Conservation (phyloP, 495 filamentous ascomycete genomes). For the Hypoxylon intermedium region DNA sequence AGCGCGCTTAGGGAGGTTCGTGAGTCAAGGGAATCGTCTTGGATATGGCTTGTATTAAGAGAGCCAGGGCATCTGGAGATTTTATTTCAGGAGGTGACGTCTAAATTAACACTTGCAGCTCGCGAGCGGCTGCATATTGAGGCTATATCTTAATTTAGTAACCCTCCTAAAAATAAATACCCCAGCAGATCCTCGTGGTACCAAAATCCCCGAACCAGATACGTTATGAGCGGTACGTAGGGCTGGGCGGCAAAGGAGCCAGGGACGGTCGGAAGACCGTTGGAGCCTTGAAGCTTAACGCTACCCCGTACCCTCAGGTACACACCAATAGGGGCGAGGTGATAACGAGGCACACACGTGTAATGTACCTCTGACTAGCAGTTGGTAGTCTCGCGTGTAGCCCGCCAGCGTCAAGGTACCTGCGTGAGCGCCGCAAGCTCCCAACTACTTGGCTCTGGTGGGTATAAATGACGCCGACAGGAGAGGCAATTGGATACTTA, state of each 20-base stretch:
- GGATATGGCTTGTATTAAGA: conserved; percentile 3
- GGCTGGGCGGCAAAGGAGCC: conserved; percentile 23
- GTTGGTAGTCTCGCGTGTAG: conserved; percentile 20
- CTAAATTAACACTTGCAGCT: conserved; percentile 36
- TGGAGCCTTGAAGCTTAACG: conserved; percentile 20
- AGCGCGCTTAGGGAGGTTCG: conserved; percentile 31
- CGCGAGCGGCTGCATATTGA: conserved; percentile 40
- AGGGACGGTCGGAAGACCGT: conserved; percentile 19
- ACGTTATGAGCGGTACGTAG: conserved; percentile 22
- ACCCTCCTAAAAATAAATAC: conserved; percentile 37
- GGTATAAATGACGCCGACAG: background rate
- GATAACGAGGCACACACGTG: conserved; percentile 24
- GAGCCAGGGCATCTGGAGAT: background rate
- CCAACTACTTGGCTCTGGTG: conserved; percentile 4
- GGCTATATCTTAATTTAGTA: conserved; percentile 44
- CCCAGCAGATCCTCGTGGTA: conserved; percentile 26
- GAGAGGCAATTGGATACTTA: conserved; percentile 2
- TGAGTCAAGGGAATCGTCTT: conserved; percentile 9
- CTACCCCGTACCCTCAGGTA: conserved; percentile 18
- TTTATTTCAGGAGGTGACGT: conserved; percentile 35
- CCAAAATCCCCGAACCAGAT: conserved; percentile 16
- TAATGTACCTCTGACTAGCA: conserved; percentile 28
- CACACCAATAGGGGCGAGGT: conserved; percentile 31
- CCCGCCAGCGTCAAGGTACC: conserved; percentile 14
- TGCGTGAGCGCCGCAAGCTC: background rate